Conservation (phyloP, 148 eudicot genomes). For the Bassia scoparia region DNA sequence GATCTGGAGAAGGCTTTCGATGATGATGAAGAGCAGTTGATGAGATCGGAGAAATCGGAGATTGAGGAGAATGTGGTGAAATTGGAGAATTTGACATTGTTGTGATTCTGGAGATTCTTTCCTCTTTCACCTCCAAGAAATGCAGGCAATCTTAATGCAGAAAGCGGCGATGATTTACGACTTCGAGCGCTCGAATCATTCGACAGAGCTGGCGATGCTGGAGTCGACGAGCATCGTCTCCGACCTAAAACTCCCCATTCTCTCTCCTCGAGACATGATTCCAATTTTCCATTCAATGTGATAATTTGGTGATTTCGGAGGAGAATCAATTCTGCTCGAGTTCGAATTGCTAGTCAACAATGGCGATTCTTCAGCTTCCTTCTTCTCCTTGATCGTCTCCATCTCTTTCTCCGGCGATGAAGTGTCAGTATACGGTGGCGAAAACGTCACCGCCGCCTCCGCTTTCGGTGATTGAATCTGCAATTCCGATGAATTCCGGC, state of each 20-base stretch:
- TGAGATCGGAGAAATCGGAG: constrained; percentile 32
- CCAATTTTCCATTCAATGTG: constrained; percentile 29
- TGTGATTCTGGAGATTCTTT: constrained; percentile 29
- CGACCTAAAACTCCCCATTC: constrained; percentile 33
- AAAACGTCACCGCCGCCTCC: constrained; percentile 12
- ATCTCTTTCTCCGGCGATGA: constrained; percentile 46
- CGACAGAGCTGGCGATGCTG: constrained; percentile 18
- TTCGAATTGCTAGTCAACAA: constrained; percentile 36
- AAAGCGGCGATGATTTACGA: constrained; percentile 31
- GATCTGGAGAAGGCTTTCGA: constrained; percentile 14
- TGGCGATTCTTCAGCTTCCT: constrained; percentile 46
- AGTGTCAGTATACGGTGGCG: constrained; percentile 35
- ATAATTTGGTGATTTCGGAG: constrained; percentile 39
- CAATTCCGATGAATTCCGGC: constrained; percentile 63
- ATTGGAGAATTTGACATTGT: constrained; percentile 31
- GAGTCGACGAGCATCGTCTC: constrained; percentile 20
- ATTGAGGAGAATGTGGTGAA: constrained; percentile 31
- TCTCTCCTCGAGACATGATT: constrained; percentile 29
- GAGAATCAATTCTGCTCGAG: constrained; percentile 34
- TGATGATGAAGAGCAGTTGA: constrained; percentile 24
- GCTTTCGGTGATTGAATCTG: constrained; percentile 20
- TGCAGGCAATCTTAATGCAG: constrained; percentile 32
- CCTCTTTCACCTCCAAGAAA: constrained; percentile 37
- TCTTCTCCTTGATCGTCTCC: constrained; percentile 34
- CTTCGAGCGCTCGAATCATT: constrained; percentile 20